Evolutionary conservation across 352 stramenopile species (phyloP), one percentile per base, ranked within the genome.

Genomic region (Phytopythium vexans): DNA sequence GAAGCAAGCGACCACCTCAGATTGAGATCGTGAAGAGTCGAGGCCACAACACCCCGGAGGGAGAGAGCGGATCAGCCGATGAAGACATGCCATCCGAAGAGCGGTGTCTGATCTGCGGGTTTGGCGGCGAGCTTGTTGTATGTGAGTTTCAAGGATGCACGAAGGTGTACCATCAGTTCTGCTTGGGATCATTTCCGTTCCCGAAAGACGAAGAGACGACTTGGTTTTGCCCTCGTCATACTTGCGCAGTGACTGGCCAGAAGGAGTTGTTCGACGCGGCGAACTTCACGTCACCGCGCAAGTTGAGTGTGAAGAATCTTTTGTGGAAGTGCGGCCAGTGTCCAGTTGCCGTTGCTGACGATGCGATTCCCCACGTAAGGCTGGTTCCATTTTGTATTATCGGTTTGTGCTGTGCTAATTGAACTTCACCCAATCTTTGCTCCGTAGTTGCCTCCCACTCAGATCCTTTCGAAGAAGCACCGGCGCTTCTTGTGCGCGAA

Each of bases 141-240:
- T 95, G 85, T 56, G 85, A 95, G 55, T 93, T 92, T 49, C 66
- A 64, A 38, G 72, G 62, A 0, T 95, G 85, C 52, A 86, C 81
- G 9, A 95, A 95, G 62, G 85, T 95, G 15, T 95, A 93, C 47
- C 85, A 95, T 52, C 82, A 92, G 58, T 91, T 92, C 61, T 95
- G 85, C 62, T 59, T 95, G 21, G 82, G 83, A 0, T 71, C 74
- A 27, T 93, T 83, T 54, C 75, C 83, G 7, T 92, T 92, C 41
- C 81, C 83, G 27, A 86, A 87, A 35, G 74, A 92, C 50, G 82
- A 93, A 59, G 71, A 91, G 14, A 74, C 81, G n/a, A 77, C 71
- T 33, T 95, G 85, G 85, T 79, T 77, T 52, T 95, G 85, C 40
- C 85, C 85, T 49, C 78, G 85, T 1, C 85, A 95, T 52, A 81